Base-by-base conservation (phyloP, 1,284 basidiomycete species). In the Leucoagaricus sp. region DNA sequence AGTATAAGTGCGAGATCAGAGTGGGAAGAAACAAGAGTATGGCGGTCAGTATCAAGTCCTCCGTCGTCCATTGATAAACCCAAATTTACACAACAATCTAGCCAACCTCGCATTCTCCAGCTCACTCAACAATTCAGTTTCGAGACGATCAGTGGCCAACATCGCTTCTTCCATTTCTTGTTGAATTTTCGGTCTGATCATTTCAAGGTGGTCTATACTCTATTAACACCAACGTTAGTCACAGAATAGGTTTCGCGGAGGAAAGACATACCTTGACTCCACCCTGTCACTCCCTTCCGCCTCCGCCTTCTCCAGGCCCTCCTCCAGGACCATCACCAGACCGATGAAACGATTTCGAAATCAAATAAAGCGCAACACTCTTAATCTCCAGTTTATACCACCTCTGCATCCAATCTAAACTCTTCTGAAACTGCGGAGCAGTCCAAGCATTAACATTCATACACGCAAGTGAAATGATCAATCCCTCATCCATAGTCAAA, bases 61-160 rank as follows among this genome's bases (percentile, higher is more conserved):
- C 9, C 96, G 96, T 15, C 97, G 84, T 70, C 99, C 97, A 72
- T 98, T 98, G 76, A 99, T 98, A 72, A 98, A 98, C 0, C 94
- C 93, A 65, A 99, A 90, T 75, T 99, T 99, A 75, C 88, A 89
- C 61, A 99, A 76, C 55, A 99, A 74, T 45, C 97, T 83, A 25
- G 97, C 86, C 7, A 99, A 79, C 33, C 97, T 82, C 0, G 91
- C 95, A 67, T 99, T 98, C 77, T 99, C 97, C n/a, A 99, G 80
- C 71, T 99, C 96, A 52, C 88, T 84, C 72, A 88, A 82, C 48
- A 99, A 79, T 63, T 96, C 91, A 40, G 83, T 80, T 69, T 98
- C 95, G 13, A 98, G 77, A 49, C 84, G 76, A 68, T 99, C 97
- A 19, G 81, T 81, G 41, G 89, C 86, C n/a, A 82, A 84, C 60